These are phyloP conservation scores for Fragaria vesca DNA, from an alignment of 306 rosid species.

Conservation along the genomic window DNA sequence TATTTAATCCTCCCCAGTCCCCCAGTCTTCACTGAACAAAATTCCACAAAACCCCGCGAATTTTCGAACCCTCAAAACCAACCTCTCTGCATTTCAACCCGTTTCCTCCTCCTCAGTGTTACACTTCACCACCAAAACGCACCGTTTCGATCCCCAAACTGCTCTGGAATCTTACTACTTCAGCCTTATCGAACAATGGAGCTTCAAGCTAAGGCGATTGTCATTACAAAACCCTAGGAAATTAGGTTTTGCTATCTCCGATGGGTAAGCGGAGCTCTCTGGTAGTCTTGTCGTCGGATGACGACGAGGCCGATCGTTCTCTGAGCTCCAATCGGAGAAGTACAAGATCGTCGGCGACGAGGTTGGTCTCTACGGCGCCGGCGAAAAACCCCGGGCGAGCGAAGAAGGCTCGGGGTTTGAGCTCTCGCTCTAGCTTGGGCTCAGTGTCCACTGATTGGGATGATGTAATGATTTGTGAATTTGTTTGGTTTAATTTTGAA, in stretches of 20 bases:
- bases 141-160: neutral
- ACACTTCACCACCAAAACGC: neutral
- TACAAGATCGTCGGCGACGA: slow-evolving; percentile 26
- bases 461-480: slow-evolving; percentile 39
- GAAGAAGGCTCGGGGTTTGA: slow-evolving; percentile 62
- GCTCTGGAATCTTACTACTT: neutral
- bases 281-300: slow-evolving; percentile 66
- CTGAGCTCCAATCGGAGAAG: slow-evolving; percentile 30
- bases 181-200: neutral
- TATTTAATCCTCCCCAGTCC: neutral
- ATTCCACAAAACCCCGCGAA: slow-evolving; percentile 21
- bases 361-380: slow-evolving; percentile 36
- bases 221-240: neutral
- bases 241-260: slow-evolving; percentile 12
- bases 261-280: slow-evolving; percentile 66
- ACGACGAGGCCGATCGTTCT: slow-evolving; percentile 45
- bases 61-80: slow-evolving; percentile 29
- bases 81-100: slow-evolving; percentile 7
- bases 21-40: neutral
- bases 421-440: slow-evolving; percentile 38
- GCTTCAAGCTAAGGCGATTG: neutral
- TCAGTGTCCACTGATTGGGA: slow-evolving; percentile 40
- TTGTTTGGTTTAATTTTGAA: neutral
- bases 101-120: neutral
- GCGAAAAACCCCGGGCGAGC: slow-evolving; percentile 43